Evolutionary conservation across 768 basidiomycete genomes (phyloP).

Genomic region (Lentinus tigrinus): DNA sequence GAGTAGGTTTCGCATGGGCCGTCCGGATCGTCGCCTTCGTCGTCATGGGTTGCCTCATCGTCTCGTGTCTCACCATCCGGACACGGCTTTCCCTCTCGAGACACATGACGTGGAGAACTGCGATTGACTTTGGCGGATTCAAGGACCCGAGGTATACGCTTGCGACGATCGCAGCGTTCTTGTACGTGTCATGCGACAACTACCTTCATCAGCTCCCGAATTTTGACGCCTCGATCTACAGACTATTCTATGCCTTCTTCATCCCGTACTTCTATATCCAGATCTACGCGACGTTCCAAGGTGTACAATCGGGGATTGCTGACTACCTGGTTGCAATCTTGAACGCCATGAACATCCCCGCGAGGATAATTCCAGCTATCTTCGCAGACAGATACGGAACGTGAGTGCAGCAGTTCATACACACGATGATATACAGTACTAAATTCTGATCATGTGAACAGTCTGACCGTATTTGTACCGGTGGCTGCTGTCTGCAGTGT

Average conservation of each 20-base stretch:
- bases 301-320: conserved; percentile 21
- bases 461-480: conserved; percentile 30
- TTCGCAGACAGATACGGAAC: conserved; percentile 29
- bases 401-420: conserved; percentile 11
- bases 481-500: conserved; percentile 24
- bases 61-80: conserved; percentile 28
- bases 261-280: conserved; percentile 37
- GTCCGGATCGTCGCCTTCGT: conserved; percentile 32
- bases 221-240: too few relatives aligned
- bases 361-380: conserved; percentile 29
- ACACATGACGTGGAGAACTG: conserved; percentile 18
- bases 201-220: too few relatives aligned
- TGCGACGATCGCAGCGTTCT: conserved; percentile 19
- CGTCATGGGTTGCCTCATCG: conserved; percentile 24
- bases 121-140: conserved; percentile 30
- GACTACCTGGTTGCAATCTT: conserved; percentile 32
- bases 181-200: conserved; percentile 20
- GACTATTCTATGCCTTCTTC: conserved; percentile 33
- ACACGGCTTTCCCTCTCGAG: conserved; percentile 26
- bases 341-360: conserved; percentile 30
- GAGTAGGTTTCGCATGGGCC: conserved; percentile 31
- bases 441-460: conserved; percentile 10
- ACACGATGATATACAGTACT: neutral
- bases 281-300: conserved; percentile 27
- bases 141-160: conserved; percentile 23